Evolutionary conservation across 495 filamentous ascomycete genomes (phyloP).

Genomic region (Trichoderma gamsii): DNA sequence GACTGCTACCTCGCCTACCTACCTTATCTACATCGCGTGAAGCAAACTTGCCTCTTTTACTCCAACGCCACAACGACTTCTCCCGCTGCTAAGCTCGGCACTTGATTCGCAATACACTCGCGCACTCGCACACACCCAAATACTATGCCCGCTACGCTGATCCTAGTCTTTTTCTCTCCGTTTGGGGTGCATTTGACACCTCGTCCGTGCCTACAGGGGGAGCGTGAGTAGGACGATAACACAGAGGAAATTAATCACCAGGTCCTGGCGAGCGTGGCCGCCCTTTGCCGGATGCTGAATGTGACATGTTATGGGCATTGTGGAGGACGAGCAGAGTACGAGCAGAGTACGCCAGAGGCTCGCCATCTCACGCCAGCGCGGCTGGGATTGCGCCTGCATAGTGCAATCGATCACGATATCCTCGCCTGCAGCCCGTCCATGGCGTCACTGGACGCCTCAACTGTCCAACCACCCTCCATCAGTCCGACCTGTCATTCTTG

Average conservation of each 20-base stretch:
- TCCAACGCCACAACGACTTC: not conserved
- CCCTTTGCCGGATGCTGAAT: not conserved
- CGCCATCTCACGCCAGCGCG: not conserved
- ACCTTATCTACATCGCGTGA: no score
- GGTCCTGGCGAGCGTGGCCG: not conserved
- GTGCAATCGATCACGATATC: constrained; percentile 1
- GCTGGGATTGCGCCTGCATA: not conserved
- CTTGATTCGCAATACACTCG: not conserved
- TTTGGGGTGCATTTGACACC: constrained; percentile 5
- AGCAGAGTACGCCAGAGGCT: not conserved
- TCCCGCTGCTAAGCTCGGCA: not conserved
- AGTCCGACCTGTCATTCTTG: not conserved
- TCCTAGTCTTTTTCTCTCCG: not conserved
- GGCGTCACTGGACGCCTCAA: not conserved
- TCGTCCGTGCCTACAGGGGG: not conserved
- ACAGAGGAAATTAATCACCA: constrained; percentile 9
- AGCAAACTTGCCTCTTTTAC: not conserved
- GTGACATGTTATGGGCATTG: not conserved
- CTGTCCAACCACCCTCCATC: not conserved
- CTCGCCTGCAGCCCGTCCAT: not conserved
- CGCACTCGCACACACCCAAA: not conserved
- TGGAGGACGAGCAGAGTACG: not conserved
- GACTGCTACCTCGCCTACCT: no score
- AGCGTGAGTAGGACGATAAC: not conserved
- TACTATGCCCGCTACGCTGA: not conserved